Base-by-base conservation (phyloP, 2,329 filamentous ascomycete genomes). In the Fusarium palustre region DNA sequence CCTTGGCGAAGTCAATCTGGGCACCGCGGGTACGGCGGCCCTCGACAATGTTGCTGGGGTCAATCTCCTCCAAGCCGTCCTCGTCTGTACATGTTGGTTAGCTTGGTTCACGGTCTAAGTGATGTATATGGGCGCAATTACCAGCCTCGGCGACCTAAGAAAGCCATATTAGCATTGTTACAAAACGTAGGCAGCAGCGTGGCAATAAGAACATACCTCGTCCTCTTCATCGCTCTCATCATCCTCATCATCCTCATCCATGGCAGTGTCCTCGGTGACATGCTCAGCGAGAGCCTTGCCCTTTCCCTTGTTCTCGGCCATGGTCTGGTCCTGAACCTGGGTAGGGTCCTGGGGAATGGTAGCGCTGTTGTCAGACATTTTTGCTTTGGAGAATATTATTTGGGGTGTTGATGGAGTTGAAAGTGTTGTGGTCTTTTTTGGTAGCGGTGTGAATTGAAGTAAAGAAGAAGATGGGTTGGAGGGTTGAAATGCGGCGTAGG, bases 1-100 rank as follows among this genome's bases (percentile, higher is more conserved):
- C 94, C 84, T 97, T 94, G 76, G 92, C 91, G 82, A 93, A 98
- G 86, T 98, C 93, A 79, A 98, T 97, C 77, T 90, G 87, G 81
- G 93, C 92, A 78, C 94, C 94, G 77, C 95, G 95, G 69, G 95
- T 98, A 81, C 96, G 95, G 75, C 90, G 88, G 68, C 86, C 87
- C 62, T 83, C 79, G 77, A 98, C 90, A 79, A 98, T 97, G 87
- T 98, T 98, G 79, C 88, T 88, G 59, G 88, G 84, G 78, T 97
- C 93, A 79, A 99, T 97, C 82, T 95, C 94, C 79, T 97, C 92
- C 86, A 97, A 88, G 80, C 92, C 91, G 76, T 94, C 93, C 45
- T 92, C 91, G 55, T 92, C 92, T 73, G 91, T 90, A 59, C 65
- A 73, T 52, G 22, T 58, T 69, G 60, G 72, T 79, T 74, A 79